Base-by-base conservation (phyloP, 2,329 filamentous ascomycete species). In the Sporothrix schenckii region DNA sequence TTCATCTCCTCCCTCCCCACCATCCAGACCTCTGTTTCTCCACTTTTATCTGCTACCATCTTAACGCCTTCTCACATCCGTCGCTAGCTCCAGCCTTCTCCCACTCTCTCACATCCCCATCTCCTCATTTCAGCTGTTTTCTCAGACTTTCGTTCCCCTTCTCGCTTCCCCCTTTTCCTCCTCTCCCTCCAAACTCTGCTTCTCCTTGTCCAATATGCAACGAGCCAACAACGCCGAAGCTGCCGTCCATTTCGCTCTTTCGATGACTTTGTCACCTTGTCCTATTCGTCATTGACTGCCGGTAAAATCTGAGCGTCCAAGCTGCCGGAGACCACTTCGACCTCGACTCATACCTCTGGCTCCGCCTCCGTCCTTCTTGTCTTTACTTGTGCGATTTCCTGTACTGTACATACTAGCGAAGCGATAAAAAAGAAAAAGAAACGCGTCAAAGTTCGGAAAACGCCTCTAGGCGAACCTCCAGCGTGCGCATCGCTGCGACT, bases 161-260 rank as follows among this genome's bases (percentile, higher is more conserved):
- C 56, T 24, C 24, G 4, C 19, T 4, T 44, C 19, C 19, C n/a
- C 34, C 65, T 47, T 21, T n/a, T 16, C 10, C 49, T 21, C 44
- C 10, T 52, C 24, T 13, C 24, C 9, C n/a, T 27, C 41, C 13
- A 34, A 9, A 30, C 34, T 16, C n/a, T 16, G 13, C 49, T 7
- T 34, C 9, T 39, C 41, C 9, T 44, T 27, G n/a, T 66, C 56
- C 67, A 72, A 65, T 67, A 72, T 72, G 71, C 69, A 65, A 69
- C 71, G 30, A 63, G 67, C 56, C 69, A 39, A 53, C 47, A n/a
- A 66, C 63, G 30, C 24, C 41, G 14, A 63, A n/a, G 63, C 68
- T 66, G 63, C 63, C 63, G 27, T 66, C 56, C 66, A 39, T 50
- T 67, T 58, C 63, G 5, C 50, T 27, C 47, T 27, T 68, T 72